These are phyloP conservation scores for Candida sp. DNA, from an alignment of 1,139 yeast genomes.

Conservation along the genomic window DNA sequence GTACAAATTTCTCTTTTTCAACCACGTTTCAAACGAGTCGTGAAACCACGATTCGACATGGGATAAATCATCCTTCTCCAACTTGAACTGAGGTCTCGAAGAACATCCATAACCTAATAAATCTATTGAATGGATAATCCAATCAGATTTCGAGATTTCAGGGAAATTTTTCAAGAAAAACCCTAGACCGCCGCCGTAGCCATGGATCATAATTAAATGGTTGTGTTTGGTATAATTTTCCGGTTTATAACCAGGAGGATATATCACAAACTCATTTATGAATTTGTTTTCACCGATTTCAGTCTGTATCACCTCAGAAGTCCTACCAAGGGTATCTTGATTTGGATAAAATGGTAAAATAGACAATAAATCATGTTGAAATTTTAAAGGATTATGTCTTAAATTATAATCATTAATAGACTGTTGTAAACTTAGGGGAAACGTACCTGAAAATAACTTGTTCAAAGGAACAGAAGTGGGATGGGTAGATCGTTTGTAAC, in stretches of 20 bases:
- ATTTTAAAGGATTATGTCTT: conserved; percentile 37
- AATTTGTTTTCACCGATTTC: conserved; percentile 41
- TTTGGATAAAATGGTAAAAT: conserved; percentile 39
- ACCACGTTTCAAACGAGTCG: conserved; percentile 48
- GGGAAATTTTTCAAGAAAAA: conserved; percentile 63
- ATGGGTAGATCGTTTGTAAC: conserved; percentile 50
- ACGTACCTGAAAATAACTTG: conserved; percentile 47
- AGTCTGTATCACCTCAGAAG: conserved; percentile 30
- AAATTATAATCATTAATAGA: conserved; percentile 49
- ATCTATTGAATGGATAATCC: conserved; percentile 73
- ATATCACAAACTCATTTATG: conserved; percentile 63
- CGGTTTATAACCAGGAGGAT: conserved; percentile 38
- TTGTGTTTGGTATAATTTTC: conserved; percentile 24
- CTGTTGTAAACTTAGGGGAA: conserved; percentile 54
- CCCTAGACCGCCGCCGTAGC: conserved; percentile 79
- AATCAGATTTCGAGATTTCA: conserved; percentile 31
- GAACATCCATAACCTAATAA: conserved; percentile 75
- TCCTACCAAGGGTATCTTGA: conserved; percentile 26
- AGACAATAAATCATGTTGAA: conserved; percentile 52
- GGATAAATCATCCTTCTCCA: conserved; percentile 21
- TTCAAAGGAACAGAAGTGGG: conserved; percentile 62
- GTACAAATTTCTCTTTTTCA: conserved; percentile 23
- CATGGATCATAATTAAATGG: conserved; percentile 68
- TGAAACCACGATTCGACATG: conserved; percentile 53
- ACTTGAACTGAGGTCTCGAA: conserved; percentile 54